Conservation (phyloP, 257 asterid genomes). For the Verbascum thapsus region DNA sequence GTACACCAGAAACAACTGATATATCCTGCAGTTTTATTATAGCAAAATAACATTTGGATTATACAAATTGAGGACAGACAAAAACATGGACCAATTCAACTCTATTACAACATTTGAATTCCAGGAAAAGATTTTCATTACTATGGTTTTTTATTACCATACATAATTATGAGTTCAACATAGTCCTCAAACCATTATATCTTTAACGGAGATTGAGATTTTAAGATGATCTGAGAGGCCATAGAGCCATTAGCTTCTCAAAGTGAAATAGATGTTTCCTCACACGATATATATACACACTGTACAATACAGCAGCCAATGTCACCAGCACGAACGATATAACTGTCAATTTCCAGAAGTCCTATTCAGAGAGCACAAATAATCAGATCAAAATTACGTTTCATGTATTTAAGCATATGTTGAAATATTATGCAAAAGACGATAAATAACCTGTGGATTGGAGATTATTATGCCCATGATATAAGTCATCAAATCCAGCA, state of each 20-base stretch:
- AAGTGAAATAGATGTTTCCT: constrained; percentile 69
- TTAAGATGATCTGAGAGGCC: constrained; percentile 1
- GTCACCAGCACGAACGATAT: constrained; percentile 61
- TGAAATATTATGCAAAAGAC: too few species aligned
- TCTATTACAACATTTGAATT: too few species aligned
- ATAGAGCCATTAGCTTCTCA: constrained; percentile 44
- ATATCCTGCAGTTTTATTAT: too few species aligned
- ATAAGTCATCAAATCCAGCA: constrained; percentile 82
- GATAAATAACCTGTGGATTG: constrained; percentile 69
- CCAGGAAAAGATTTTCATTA: too few species aligned
- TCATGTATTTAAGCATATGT: neutral
- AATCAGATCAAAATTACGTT: constrained; percentile 6
- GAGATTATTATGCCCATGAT: constrained; percentile 73
- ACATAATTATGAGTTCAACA: too few species aligned
- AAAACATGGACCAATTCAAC: too few species aligned
- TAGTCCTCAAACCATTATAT: too few species aligned
- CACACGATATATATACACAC: constrained; percentile 54
- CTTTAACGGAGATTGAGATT: too few species aligned
- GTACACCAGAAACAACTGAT: too few species aligned
- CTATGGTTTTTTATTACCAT: neutral
- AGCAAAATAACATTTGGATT: too few species aligned
- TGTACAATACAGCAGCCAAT: constrained; percentile 62
- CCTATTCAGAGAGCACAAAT: constrained; percentile 42
- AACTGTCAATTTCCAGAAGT: constrained; percentile 74
- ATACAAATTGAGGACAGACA: too few species aligned